Evolutionary conservation across 306 rosid genomes (phyloP), one percentile per base, ranked within the genome.

Genomic region (Medicago ruthenica): DNA sequence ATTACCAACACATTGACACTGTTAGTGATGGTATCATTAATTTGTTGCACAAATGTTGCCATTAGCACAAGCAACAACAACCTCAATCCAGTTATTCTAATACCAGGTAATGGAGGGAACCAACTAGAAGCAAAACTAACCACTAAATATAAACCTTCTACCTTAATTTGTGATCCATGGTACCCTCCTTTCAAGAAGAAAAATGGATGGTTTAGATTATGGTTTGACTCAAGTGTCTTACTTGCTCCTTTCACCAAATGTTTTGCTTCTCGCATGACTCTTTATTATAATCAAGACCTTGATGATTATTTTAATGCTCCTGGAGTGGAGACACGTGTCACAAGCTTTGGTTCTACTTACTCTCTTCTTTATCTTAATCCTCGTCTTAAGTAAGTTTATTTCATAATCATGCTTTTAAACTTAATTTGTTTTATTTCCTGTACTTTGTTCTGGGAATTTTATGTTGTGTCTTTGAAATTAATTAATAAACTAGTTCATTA

Each of bases 41-140:
- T 71, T 22, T n/a, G 70, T 66, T 82, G 76, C 86, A 83, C 84
- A 20, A 83, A 88, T 59, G 89, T 75, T 27, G 84, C 90, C 11
- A 41, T 20, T 66, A 72, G 20, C 62, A 84, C 44, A 69, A 10
- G 12, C 68, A 76, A 22, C 81, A 73, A 40, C 37, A 42, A 67
- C 72, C 89, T 88, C 8, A 82, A 92, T 75, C 98, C 98, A 0
- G 36, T 90, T 67, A 80, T 94, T 76, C 81, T 94, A 17, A 77
- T 94, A 54, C 98, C 98, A 1, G 97, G 98, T 13, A 85, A 31
- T 13, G 98, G 96, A 14, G 98, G 98, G 53, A 94, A 92, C 89
- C 98, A 94, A 77, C 79, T 94, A 17, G 97, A 94, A 77, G 98
- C 86, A 17, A 81, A 84, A 65, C 70, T 92, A 8, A 94, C 84